Percentiles rank a stretch among this genome's conserved stretches.
These are phyloP conservation scores for Diaporthe velutina DNA, from an alignment of 2,329 filamentous ascomycete species.

Conservation along the genomic window DNA sequence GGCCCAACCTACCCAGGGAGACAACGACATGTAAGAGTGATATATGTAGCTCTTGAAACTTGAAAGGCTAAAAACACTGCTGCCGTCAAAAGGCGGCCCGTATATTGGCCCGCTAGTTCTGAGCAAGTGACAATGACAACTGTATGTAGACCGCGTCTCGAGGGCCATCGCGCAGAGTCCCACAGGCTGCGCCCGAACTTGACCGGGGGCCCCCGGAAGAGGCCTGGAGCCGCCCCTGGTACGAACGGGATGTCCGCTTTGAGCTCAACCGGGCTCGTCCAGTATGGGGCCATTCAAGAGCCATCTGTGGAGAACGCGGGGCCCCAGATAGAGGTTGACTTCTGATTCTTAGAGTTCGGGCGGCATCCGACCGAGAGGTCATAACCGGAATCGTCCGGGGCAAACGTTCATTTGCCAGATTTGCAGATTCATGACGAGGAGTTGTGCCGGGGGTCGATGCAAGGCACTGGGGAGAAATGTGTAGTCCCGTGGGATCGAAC, in stretches of 20 bases:
- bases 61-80: too few relatives aligned
- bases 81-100: neutral
- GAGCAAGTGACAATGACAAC: neutral
- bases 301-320: conserved; percentile 26
- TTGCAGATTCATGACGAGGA: conserved; percentile 8
- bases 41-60: neutral
- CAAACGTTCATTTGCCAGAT: neutral
- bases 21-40: neutral
- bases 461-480: neutral
- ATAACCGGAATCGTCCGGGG: neutral
- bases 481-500: neutral
- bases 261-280: neutral
- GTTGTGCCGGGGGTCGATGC: neutral
- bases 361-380: neutral
- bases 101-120: neutral
- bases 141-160: neutral
- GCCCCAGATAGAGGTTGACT: conserved; percentile 13
- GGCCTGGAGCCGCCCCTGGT: neutral
- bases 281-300: neutral
- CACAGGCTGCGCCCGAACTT: neutral
- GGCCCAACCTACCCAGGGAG: too few relatives aligned
- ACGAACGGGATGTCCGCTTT: conserved; percentile 6
- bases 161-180: neutral
- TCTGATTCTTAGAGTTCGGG: neutral
- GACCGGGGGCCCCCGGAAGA: neutral